Base-by-base conservation (phyloP, 306 rosid genomes). In the Neltuma alba region DNA sequence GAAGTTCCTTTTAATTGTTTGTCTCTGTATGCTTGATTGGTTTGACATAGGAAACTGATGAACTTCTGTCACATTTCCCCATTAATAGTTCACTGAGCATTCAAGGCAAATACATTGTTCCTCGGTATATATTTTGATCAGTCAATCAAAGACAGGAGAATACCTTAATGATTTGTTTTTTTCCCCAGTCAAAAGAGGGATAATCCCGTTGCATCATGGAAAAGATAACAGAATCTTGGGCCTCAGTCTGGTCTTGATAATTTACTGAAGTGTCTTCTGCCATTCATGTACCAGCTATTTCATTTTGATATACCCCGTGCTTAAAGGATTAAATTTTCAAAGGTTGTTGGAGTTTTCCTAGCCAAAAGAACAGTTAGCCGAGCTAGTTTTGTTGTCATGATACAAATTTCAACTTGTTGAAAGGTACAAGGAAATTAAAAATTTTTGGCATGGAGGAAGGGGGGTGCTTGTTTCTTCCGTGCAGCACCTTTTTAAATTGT, bases 1-100 rank as follows among this genome's bases (percentile, higher is more conserved):
- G 75, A 70, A 78, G 42, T 75, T 47, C 33, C 55, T 65, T 58
- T 27, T 4, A 31, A 23, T 65, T 72, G 55, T 38, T 54, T 73
- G 7, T 66, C 28, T 30, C 66, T 13, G 9, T 30, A 66, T 80
- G 60, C 63, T 61, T 70, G 74, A 70, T 65, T 45, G 23, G 55
- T 83, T 74, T 74, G 74, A 73, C 66, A 36, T 38, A 72, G 30
- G 62, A 75, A 31, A 25, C 18, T 78, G 25, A 44, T 37, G 27
- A 77, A 72, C 74, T 74, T 65, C 41, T 54, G 45, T 37, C 31
- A 20, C 68, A 38, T 81, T 74, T 65, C 66, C 77, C 69, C 38
- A 14, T 66, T 36, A 58, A 45, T 52, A 61, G 58, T 79, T 75
- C 62, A 37, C 13, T 54, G 34, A 62, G 20, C n/a, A 6, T 78